Evolutionary conservation across 257 asterid genomes (phyloP), one percentile per base, ranked within the genome.

Genomic region (Penstemon barbatus): DNA sequence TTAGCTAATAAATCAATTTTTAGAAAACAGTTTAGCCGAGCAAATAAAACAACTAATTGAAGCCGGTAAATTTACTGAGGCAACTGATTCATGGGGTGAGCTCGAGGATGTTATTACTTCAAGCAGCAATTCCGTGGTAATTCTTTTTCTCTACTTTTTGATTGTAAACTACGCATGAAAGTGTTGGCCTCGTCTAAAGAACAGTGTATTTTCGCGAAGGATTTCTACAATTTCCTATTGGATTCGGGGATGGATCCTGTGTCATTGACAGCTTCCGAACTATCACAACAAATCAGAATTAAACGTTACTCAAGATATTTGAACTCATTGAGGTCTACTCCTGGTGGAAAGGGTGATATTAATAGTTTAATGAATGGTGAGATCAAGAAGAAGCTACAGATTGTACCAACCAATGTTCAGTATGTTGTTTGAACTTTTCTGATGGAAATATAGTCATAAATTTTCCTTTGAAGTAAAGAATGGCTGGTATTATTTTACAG

Each of bases 211-310:
- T 40, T 46, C 62, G 51, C 78, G 33, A 25, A 93, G 99, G 96
- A 94, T 73, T 90, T 91, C 85, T 94, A 91, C 85, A 91, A 94
- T 58, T 94, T 91, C 69, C 44, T 91, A 63, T 75, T 89, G 88
- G 99, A 91, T 79, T 66, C 87, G 3, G 81, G 76, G 64, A 77
- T 80, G 87, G 97, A 86, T 63, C 95, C 96, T 44, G 71, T 90
- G 13, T 73, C 94, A 42, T 13, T 71, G 64, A 74, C 91, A 52
- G 77, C 95, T 45, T 74, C 96, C 3, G 89, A 71, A 68, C 71
- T 84, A 9, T 75, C 85, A 4, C 84, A 80, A 73, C 56, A 71
- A 33, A 71, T 79, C 33, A 65, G 83, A 7, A 61, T 77, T 11
- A 86, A 80, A 45, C 69, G 89, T 25, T 93, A 93, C 78, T 80